Evolutionary conservation across 306 rosid genomes (phyloP).

Genomic region (Rubus idaeus): DNA sequence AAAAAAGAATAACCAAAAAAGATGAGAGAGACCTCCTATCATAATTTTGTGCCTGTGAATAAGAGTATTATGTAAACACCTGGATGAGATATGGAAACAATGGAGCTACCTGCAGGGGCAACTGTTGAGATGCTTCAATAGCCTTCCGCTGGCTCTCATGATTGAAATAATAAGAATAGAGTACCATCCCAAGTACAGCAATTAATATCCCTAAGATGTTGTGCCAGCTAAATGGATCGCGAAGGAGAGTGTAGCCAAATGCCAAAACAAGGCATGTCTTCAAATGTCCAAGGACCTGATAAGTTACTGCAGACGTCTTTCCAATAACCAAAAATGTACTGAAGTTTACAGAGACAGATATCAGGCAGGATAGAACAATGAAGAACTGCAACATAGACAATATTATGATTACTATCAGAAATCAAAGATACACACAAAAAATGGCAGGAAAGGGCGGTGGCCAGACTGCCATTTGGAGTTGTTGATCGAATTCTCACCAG

Average conservation of each 20-base stretch:
- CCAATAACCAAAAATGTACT: constrained; percentile 98
- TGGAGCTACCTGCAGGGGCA: constrained; percentile 38
- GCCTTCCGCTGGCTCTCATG: constrained; percentile 74
- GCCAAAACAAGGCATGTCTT: constrained; percentile 92
- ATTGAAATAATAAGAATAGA: constrained; percentile 73
- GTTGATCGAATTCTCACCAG: constrained; percentile 61
- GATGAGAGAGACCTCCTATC: background rate
- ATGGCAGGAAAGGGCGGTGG: background rate
- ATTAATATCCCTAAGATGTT: constrained; percentile 81
- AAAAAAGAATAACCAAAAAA: background rate
- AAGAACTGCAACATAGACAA: constrained; percentile 55
- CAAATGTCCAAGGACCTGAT: constrained; percentile 97
- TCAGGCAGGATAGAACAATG: constrained; percentile 84
- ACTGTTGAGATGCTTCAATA: constrained; percentile 54
- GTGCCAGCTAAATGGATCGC: constrained; percentile 91
- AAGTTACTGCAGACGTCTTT: constrained; percentile 94
- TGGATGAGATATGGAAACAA: background rate
- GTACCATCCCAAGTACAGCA: constrained; percentile 88
- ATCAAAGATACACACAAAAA: constrained; percentile 7
- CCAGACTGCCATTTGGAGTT: background rate
- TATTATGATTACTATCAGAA: constrained; percentile 1
- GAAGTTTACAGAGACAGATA: constrained; percentile 93
- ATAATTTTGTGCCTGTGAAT: background rate
- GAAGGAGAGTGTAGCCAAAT: constrained; percentile 85
- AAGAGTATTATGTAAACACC: background rate